Evolutionary conservation across 768 basidiomycete genomes (phyloP).

Genomic region (Pholiota conissans): DNA sequence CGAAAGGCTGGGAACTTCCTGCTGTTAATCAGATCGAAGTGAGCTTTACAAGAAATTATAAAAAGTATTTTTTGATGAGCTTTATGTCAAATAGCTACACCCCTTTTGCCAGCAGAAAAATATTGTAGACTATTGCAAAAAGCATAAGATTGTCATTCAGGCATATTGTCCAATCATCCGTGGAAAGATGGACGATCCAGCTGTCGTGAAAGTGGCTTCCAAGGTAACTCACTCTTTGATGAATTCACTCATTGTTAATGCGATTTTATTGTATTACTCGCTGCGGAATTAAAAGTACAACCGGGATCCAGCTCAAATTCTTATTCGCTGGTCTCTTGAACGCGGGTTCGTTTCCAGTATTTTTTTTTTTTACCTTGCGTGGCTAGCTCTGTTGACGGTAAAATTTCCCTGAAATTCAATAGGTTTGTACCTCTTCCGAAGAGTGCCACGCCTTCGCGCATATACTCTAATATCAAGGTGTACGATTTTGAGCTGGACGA

Average conservation of each 20-base stretch:
- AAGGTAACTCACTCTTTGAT: constrained; percentile 48
- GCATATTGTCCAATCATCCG: constrained; percentile 80
- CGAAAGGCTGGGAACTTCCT: constrained; percentile 62
- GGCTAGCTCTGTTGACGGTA: not conserved
- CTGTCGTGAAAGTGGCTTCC: constrained; percentile 49
- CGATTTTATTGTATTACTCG: not conserved
- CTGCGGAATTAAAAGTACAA: constrained; percentile 47
- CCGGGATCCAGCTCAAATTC: constrained; percentile 73
- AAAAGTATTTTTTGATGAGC: not conserved
- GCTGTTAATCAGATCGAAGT: constrained; percentile 85
- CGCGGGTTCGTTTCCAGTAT: constrained; percentile 50
- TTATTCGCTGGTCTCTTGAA: constrained; percentile 91
- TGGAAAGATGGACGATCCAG: constrained; percentile 54
- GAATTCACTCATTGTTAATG: not conserved
- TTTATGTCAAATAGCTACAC: constrained; percentile 53
- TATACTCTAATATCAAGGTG: constrained; percentile 70
- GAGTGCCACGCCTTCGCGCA: constrained; percentile 67
- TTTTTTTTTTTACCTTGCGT: not conserved
- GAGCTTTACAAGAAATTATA: not conserved
- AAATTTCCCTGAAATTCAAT: not conserved
- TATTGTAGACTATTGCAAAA: constrained; percentile 73
- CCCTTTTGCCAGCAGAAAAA: constrained; percentile 80
- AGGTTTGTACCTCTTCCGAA: constrained; percentile 87
- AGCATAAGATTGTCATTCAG: constrained; percentile 60
- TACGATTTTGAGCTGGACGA: constrained; percentile 71